Percentiles rank a stretch among this genome's conserved stretches.
phyloP scores from a whole-genome alignment of 2,329 filamentous ascomycete species.

The Ustulina deusta region DNA sequence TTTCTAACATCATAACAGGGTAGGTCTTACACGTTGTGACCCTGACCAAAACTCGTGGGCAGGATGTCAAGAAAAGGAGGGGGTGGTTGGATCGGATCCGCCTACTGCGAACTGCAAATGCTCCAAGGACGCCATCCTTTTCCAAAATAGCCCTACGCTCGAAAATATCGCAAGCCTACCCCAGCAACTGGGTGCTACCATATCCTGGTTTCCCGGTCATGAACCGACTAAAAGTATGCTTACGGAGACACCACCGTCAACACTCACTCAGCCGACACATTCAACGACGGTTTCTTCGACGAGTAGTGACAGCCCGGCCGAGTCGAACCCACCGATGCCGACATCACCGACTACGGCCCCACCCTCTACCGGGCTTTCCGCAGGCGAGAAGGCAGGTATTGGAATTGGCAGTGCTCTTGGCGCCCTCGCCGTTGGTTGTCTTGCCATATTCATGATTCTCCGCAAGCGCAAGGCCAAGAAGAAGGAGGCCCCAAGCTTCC shows the following conservation, averaged over 20 bases:
- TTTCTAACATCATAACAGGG: constrained; percentile 33
- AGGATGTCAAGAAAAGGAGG: constrained; percentile 37
- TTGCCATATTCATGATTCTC: constrained; percentile 28
- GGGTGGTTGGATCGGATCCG: constrained; percentile 32
- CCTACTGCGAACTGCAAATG: constrained; percentile 39
- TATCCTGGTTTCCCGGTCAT: constrained; percentile 37
- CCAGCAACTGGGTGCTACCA: constrained; percentile 19
- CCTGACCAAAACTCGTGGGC: constrained; percentile 35
- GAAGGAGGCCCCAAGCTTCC: not conserved
- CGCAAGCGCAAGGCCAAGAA: constrained; percentile 19
- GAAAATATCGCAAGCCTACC: constrained; percentile 38
- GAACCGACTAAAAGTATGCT: constrained; percentile 16
- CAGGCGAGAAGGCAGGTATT: constrained; percentile 33
- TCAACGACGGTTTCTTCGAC: constrained; percentile 4
- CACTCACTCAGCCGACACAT: constrained; percentile 2
- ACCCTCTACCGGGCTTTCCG: constrained; percentile 14
- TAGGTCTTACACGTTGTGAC: constrained; percentile 39
- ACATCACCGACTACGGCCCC: constrained; percentile 10
- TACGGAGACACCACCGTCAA: constrained; percentile 11
- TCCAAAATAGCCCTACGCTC: constrained; percentile 33
- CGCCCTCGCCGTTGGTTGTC: constrained; percentile 16
- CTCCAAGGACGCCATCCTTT: constrained; percentile 25
- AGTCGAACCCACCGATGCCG: constrained; percentile 1
- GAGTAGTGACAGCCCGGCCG: not conserved
- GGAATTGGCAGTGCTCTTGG: constrained; percentile 33